Base-by-base conservation (phyloP, 2,329 filamentous ascomycete genomes). In the Sporothrix phasma region DNA sequence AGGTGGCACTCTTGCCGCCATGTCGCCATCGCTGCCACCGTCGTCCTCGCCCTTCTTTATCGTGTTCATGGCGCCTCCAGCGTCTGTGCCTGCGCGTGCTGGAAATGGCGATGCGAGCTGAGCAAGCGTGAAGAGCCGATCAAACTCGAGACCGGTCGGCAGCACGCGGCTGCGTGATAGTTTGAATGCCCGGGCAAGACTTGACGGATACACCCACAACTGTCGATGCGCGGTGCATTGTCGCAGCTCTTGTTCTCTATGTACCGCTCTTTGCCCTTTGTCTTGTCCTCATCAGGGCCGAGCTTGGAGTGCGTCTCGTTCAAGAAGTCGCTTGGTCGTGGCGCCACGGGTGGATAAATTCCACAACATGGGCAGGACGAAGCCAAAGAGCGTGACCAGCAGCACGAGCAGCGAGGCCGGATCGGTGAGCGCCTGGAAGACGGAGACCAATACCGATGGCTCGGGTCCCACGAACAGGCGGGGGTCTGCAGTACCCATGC, bases 121-220 rank as follows among this genome's bases (percentile, higher is more conserved):
- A 1, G 89, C 91, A 72, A 97, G 90, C 56, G 85, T 88, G 77
- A 92, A 96, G 69, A 93, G 83, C 5, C 91, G 84, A 75, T 97
- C 92, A 74, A 88, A 89, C 72, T 88, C 83, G 64, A 96, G 79
- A 2, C 92, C 91, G 2, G 84, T 84, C 5, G 84, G 77, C 53
- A 90, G 75, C 17, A 94, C 80, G 62, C 84, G 81, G 66, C 83
- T 84, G 66, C 80, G 77, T 61, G 82, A 76, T 54, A 96, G n/a
- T 75, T 75, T 94, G 90, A 63, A 96, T 85, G 31, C 88, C 89
- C 64, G 78, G 79, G 73, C 91, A 96, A 64, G 88, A 90, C 76
- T 95, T 93, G 73, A 96, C 77, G 0, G 92, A 73, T 94, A 93
- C 66, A 92, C 82, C 76, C 86, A 87, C 61, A 96, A 78, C 88